These are phyloP conservation scores for Andrographis paniculata DNA, from an alignment of 305 asterid genomes.

Conservation along the genomic window DNA sequence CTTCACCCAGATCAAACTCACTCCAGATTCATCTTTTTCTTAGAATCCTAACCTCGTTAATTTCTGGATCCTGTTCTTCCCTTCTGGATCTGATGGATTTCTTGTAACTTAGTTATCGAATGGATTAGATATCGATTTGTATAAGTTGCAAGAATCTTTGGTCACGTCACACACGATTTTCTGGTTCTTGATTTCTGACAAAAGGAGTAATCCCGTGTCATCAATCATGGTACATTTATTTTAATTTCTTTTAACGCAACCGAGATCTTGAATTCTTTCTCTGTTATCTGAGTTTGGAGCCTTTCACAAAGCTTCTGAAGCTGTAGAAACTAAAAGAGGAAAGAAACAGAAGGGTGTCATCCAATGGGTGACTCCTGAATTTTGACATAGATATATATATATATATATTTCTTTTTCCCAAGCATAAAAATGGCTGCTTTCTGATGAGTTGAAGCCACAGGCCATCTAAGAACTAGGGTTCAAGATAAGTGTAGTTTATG, in stretches of 20 bases:
- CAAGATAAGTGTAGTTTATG: conserved; percentile 17
- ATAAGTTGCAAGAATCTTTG: conserved; percentile 43
- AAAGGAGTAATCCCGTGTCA: conserved; percentile 18
- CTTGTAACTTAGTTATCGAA: conserved; percentile 14
- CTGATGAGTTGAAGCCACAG: conserved; percentile 13
- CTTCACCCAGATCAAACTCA: background rate
- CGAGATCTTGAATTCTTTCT: conserved; percentile 7
- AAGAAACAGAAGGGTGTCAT: conserved; percentile 21
- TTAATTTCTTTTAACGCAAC: conserved; percentile 5
- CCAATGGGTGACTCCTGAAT: conserved; percentile 15
- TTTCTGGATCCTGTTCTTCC: background rate
- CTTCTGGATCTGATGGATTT: conserved; percentile 13
- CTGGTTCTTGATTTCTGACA: conserved; percentile 38
- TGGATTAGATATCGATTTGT: conserved; percentile 24
- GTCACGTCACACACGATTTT: conserved; percentile 55
- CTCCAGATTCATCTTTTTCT: background rate
- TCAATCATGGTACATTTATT: background rate
- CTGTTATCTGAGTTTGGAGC: conserved; percentile 17
- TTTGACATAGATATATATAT: conserved; percentile 7
- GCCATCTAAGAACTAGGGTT: conserved; percentile 14
- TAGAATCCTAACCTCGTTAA: conserved; percentile 6
- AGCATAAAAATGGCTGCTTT: conserved; percentile 22
- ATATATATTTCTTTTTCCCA: conserved; percentile 10
- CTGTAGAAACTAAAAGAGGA: conserved; percentile 30
- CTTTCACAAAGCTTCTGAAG: conserved; percentile 32